phyloP scores from a whole-genome alignment of 2,329 filamentous ascomycete genomes.

The Fusarium sp. region DNA sequence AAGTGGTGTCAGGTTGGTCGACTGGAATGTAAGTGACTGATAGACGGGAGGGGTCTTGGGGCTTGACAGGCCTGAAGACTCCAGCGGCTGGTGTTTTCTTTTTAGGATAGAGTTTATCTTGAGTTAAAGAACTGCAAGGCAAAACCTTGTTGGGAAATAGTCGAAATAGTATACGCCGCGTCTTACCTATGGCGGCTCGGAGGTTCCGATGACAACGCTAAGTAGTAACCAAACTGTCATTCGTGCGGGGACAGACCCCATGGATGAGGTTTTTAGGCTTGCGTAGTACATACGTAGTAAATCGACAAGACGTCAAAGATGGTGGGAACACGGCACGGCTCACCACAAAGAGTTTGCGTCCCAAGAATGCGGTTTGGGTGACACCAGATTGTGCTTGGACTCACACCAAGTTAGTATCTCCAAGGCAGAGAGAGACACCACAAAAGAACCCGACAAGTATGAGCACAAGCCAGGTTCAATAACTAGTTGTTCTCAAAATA shows the following conservation, averaged over 20 bases:
- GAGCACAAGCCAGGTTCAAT: not conserved
- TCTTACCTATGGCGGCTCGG: conserved; percentile 28
- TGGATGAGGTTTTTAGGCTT: conserved; percentile 17
- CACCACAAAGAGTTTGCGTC: conserved; percentile 33
- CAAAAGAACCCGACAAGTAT: conserved; percentile 16
- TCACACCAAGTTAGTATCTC: not conserved
- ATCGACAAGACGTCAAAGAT: conserved; percentile 11
- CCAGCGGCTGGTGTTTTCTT: not conserved
- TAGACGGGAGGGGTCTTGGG: conserved; percentile 23
- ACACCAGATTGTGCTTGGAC: conserved; percentile 26
- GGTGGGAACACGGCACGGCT: conserved; percentile 23
- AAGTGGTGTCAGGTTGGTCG: conserved; percentile 22
- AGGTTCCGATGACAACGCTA: conserved; percentile 29
- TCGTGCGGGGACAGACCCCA: conserved; percentile 21
- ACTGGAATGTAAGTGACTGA: conserved; percentile 41
- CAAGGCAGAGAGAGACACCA: conserved; percentile 8
- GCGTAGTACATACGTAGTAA: conserved; percentile 11
- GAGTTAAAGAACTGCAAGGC: conserved; percentile 9
- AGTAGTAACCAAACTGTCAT: conserved; percentile 9
- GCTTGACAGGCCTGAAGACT: conserved; percentile 3
- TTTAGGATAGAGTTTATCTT: conserved; percentile 35
- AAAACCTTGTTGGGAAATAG: conserved; percentile 27
- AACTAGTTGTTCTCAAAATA: not conserved
- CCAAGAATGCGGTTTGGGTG: conserved; percentile 32
- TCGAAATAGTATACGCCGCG: conserved; percentile 26